These are phyloP conservation scores for Carex kokanica DNA, from an alignment of 176 grass and related monocot species.

Conservation along the genomic window DNA sequence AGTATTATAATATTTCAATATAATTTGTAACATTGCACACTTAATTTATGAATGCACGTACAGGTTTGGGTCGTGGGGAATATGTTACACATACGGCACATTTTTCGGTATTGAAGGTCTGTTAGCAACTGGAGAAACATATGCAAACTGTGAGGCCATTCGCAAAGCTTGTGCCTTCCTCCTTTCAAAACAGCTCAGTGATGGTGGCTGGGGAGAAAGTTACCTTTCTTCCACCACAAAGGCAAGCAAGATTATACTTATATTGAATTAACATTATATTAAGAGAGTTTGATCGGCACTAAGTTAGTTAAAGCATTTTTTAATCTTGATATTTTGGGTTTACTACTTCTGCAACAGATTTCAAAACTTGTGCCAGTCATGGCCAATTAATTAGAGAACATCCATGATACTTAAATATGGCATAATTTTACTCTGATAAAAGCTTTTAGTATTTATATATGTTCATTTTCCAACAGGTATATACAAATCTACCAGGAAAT, in stretches of 20 bases:
- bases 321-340: too few relatives aligned
- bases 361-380: neutral
- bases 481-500: constrained; percentile 46
- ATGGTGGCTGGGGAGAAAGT: constrained; percentile 77
- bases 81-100: constrained; percentile 64
- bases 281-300: too few relatives aligned
- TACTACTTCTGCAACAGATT: neutral
- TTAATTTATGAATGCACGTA: neutral
- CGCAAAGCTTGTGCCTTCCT: constrained; percentile 54
- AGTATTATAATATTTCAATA: neutral
- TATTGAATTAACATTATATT: too few relatives aligned
- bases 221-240: constrained; percentile 49
- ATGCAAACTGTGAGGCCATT: constrained; percentile 38
- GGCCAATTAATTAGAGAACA: neutral
- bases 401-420: neutral
- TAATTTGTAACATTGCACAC: too few relatives aligned
- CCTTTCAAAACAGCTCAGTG: constrained; percentile 50
- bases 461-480: constrained; percentile 30
- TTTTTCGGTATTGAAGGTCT: constrained; percentile 61
- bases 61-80: constrained; percentile 70
- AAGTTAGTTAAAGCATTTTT: too few relatives aligned
- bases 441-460: neutral
- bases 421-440: neutral
- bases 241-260: too few relatives aligned
- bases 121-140: constrained; percentile 39